A percentile compares a stretch with the other conserved stretches of the same genome.
Conservation (phyloP, 2,329 filamentous ascomycete genomes). For the Raffaelea deltoideospora region DNA sequence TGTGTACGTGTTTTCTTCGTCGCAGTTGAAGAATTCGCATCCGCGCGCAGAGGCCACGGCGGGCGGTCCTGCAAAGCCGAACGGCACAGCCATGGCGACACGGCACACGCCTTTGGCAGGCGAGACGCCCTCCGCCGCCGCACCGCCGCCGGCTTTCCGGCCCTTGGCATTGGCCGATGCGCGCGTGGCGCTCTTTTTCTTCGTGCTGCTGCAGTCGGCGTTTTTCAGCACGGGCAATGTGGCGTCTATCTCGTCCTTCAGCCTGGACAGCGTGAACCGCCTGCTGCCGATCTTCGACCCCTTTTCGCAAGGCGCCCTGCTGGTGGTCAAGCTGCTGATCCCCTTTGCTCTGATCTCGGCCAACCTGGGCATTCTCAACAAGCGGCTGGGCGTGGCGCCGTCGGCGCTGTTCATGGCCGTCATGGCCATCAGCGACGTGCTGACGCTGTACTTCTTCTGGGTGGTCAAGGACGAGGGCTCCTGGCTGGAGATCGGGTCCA, state of each 20-base stretch:
- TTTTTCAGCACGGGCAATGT: slow-evolving; percentile 98
- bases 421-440: slow-evolving; percentile 77
- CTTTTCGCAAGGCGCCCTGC: slow-evolving; percentile 74
- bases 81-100: background rate
- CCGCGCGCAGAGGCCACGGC: background rate
- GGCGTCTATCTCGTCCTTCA: slow-evolving; percentile 86
- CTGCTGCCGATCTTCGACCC: slow-evolving; percentile 88
- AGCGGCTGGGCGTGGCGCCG: slow-evolving; percentile 66
- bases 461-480: slow-evolving; percentile 92
- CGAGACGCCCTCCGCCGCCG: background rate
- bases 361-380: slow-evolving; percentile 86
- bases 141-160: slow-evolving; percentile 28
- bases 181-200: slow-evolving; percentile 84
- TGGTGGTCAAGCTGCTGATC: slow-evolving; percentile 80
- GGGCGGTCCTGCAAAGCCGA: slow-evolving; percentile 1
- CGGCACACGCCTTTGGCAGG: slow-evolving; percentile 7
- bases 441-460: slow-evolving; percentile 96
- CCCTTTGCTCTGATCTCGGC: slow-evolving; percentile 87
- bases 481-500: slow-evolving; percentile 95
- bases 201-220: slow-evolving; percentile 83
- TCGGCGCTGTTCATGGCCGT: slow-evolving; percentile 88
- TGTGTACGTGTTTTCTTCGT: slow-evolving; percentile 36
- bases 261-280: slow-evolving; percentile 74
- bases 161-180: slow-evolving; percentile 68
- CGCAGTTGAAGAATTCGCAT: slow-evolving; percentile 3